Conservation (phyloP, 1,139 yeast genomes). For the Pneumocystis wakefieldiae region DNA sequence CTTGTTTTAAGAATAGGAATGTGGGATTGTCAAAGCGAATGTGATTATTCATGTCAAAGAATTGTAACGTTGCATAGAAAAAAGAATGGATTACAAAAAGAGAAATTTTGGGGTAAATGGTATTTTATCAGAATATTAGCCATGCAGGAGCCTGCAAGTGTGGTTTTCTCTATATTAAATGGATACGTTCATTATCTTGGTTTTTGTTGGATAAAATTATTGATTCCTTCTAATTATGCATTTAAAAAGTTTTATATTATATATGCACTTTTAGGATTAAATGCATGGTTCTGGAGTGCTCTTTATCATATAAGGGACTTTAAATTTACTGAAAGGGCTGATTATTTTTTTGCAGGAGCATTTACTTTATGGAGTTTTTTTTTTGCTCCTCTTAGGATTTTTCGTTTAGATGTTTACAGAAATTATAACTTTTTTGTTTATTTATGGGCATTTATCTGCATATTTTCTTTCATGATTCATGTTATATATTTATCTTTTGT, state of each 20-base stretch:
- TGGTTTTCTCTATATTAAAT: constrained; percentile 65
- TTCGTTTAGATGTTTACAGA: constrained; percentile 36
- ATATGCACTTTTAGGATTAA: constrained; percentile 50
- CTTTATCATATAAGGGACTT: constrained; percentile 81
- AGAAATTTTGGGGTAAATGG: constrained; percentile 96
- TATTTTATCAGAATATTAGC: constrained; percentile 66
- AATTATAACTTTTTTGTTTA: constrained; percentile 21
- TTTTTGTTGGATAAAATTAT: constrained; percentile 18
- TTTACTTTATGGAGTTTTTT: constrained; percentile 71
- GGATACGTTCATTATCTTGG: constrained; percentile 62
- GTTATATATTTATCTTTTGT: constrained; percentile 44
- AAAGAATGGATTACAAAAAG: constrained; percentile 34
- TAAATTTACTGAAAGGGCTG: constrained; percentile 62
- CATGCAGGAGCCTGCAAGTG: constrained; percentile 73
- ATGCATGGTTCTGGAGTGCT: constrained; percentile 78
- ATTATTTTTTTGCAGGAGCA: constrained; percentile 84
- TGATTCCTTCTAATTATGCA: constrained; percentile 18
- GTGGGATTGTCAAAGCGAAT: constrained; percentile 73
- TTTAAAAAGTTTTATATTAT: constrained; percentile 32
- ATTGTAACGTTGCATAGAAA: constrained; percentile 45
- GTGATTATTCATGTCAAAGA: constrained; percentile 87
- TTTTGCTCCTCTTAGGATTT: constrained; percentile 44
- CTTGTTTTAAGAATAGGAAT: constrained; percentile 34
- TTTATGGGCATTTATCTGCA: constrained; percentile 32
- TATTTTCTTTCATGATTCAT: constrained; percentile 43